Conservation (phyloP, 345 rosid genomes). For the Eucalyptus pauciflora region DNA sequence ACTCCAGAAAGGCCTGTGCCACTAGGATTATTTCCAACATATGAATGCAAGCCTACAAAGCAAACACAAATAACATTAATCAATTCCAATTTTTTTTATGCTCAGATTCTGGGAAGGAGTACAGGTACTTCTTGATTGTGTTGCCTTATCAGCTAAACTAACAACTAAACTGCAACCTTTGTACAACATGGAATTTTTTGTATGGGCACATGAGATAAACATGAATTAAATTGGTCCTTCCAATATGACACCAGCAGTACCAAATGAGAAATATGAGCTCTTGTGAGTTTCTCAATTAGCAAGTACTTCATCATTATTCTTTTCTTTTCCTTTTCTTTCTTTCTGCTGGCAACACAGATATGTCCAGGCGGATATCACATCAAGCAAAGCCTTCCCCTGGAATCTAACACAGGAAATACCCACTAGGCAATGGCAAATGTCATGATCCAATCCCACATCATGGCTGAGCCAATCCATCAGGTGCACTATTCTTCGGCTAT, state of each 20-base stretch:
- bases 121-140: neutral
- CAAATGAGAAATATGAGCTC: neutral
- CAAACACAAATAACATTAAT: neutral
- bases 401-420: neutral
- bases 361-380: neutral
- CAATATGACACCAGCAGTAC: neutral
- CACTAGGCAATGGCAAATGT: neutral
- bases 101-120: neutral
- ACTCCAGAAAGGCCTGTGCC: conserved; percentile 27
- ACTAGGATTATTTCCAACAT: conserved; percentile 39
- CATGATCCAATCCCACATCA: neutral
- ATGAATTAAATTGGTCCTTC: neutral
- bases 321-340: neutral
- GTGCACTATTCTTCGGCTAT: neutral
- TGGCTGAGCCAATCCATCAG: neutral
- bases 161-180: neutral
- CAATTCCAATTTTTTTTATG: neutral
- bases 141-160: neutral
- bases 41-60: conserved; percentile 57
- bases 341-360: neutral
- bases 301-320: neutral
- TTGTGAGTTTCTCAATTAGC: neutral
- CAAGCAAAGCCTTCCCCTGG: neutral
- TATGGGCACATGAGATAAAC: neutral
- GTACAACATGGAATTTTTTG: neutral